Percentiles rank a stretch among this genome's conserved stretches.
Conservation (phyloP, 2,329 filamentous ascomycete genomes). For the Colletotrichum simmondsii region DNA sequence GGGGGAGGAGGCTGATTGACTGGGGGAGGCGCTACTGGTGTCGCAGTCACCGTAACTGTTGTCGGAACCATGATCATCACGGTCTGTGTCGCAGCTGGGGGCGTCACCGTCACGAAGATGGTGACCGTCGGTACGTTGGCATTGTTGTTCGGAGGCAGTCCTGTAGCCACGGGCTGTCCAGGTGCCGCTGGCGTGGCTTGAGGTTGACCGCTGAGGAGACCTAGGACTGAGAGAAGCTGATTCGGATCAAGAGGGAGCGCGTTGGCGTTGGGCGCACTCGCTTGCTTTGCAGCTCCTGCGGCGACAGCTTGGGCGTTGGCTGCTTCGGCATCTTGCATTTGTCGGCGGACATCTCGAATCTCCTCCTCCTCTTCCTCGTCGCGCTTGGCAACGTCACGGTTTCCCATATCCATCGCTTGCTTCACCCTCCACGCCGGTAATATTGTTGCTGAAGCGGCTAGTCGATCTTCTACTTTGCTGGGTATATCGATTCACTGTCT, state of each 20-base stretch:
- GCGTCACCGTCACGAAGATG: slow-evolving; percentile 25
- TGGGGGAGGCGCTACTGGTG: slow-evolving; percentile 1
- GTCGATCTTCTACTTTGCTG: not conserved
- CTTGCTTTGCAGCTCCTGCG: not conserved
- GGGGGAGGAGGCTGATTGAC: not conserved
- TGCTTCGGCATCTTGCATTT: not conserved
- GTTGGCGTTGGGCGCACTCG: not conserved
- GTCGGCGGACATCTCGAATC: not conserved
- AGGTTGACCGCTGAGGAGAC: not conserved
- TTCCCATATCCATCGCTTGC: not conserved
- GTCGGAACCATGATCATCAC: slow-evolving; percentile 25
- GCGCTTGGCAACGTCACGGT: not conserved
- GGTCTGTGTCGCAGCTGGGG: slow-evolving; percentile 7
- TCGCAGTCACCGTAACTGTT: slow-evolving; percentile 25
- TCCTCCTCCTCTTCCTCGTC: not conserved
- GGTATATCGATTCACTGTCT: not conserved
- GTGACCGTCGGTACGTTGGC: slow-evolving; percentile 30
- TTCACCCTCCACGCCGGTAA: not conserved
- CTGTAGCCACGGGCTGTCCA: not conserved
- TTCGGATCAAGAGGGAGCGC: slow-evolving; percentile 23
- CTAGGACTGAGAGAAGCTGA: slow-evolving; percentile 23
- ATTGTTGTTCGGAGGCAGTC: slow-evolving; percentile 25
- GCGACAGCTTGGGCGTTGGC: slow-evolving; percentile 9
- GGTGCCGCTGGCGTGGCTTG: not conserved
- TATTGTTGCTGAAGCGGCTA: not conserved